A percentile compares a stretch with the other conserved stretches of the same genome.
Conservation (phyloP, 2,329 filamentous ascomycete species). For the Fulvia fulva region DNA sequence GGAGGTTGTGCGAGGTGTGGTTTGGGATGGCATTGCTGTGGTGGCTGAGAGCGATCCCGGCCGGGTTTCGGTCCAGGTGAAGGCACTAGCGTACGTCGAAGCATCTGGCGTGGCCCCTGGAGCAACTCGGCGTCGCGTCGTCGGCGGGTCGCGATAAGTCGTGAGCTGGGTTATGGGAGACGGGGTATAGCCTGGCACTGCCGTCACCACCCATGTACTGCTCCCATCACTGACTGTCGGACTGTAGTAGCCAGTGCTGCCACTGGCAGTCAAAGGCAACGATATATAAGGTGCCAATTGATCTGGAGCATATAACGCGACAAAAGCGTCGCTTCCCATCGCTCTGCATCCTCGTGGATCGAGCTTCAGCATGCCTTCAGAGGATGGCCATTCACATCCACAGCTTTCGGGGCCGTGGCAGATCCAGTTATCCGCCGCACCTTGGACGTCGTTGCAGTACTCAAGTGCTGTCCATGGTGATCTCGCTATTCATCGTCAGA, state of each 20-base stretch:
- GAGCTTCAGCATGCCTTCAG: constrained; percentile 20
- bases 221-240: constrained; percentile 19
- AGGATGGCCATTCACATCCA: constrained; percentile 27
- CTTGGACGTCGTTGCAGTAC: constrained; percentile 24
- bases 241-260: constrained; percentile 27
- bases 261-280: constrained; percentile 24
- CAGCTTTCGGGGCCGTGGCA: constrained; percentile 32
- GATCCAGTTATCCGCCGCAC: constrained; percentile 27
- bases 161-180: constrained; percentile 20
- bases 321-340: constrained; percentile 30
- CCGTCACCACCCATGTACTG: constrained; percentile 24
- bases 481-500: constrained; percentile 14
- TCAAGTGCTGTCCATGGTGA: constrained; percentile 31
- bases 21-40: background rate
- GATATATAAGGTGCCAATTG: constrained; percentile 28
- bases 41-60: background rate
- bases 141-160: constrained; percentile 20
- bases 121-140: constrained; percentile 16
- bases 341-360: constrained; percentile 24
- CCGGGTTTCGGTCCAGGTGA: constrained; percentile 5
- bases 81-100: constrained; percentile 16
- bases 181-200: constrained; percentile 19
- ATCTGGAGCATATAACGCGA: constrained; percentile 29
- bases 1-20: background rate
- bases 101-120: constrained; percentile 16